A percentile compares a stretch with the other conserved stretches of the same genome.
Evolutionary conservation across 176 grass and related monocot genomes (phyloP).

Genomic region (Carex kokanica): DNA sequence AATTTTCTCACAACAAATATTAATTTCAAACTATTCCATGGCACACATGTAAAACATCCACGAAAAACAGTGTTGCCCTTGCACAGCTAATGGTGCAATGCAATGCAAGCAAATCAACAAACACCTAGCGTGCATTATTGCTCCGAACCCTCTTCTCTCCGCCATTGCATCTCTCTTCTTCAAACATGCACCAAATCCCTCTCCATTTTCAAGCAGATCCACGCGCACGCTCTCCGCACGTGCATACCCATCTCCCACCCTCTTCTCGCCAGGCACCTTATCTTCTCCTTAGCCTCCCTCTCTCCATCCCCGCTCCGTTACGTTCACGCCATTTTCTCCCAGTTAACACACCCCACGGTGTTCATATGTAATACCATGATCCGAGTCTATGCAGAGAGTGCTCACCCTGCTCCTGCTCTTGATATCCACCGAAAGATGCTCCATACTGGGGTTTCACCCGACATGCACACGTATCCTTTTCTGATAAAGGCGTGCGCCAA

Average conservation of each 20-base stretch:
- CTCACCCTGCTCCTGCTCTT: conserved; percentile 45
- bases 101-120: conserved; percentile 31
- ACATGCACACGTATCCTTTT: conserved; percentile 78
- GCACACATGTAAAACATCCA: background rate
- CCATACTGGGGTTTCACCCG: conserved; percentile 46
- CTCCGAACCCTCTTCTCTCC: conserved; percentile 32
- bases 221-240: conserved; percentile 57
- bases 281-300: conserved; percentile 67
- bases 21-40: background rate
- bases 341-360: conserved; percentile 34
- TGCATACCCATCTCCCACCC: conserved; percentile 50
- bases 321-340: conserved; percentile 50
- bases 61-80: background rate
- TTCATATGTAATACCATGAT: conserved; percentile 85
- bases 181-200: conserved; percentile 52
- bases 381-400: conserved; percentile 56
- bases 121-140: conserved; percentile 29
- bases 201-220: conserved; percentile 51
- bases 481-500: conserved; percentile 76
- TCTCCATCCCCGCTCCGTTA: conserved; percentile 37
- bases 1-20: background rate
- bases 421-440: conserved; percentile 43
- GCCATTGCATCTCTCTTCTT: conserved; percentile 64
- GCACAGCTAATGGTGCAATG: background rate
- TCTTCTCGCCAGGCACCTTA: conserved; percentile 64